Base-by-base conservation (phyloP, 371 early-diverging fungal species). In the Mucor saturninus region DNA sequence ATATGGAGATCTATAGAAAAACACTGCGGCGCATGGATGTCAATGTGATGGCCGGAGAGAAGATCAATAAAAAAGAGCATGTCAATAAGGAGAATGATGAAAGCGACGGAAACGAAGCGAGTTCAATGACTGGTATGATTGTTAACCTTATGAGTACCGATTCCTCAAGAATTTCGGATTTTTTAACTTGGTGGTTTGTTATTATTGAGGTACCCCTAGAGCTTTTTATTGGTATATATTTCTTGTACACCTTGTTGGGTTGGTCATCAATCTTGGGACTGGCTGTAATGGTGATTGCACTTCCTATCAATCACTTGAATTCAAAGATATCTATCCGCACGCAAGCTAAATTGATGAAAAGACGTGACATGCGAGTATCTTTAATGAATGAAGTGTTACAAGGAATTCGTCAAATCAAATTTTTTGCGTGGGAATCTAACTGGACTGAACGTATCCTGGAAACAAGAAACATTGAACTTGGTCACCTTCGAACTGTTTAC, bases 71-170 rank as follows among this genome's bases (percentile, higher is more conserved):
- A 42, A n/a, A n/a, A 42, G 69, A 51, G 61, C 54, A 42, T 10
- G n/a, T 14, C 9, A 37, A 64, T 0, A 30, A 40, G 13, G 56
- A 58, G 2, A 42, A 37, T 5, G 62, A 64, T 0, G 73, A 65
- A 26, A 57, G 64, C 13, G 53, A 59, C 2, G 21, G 13, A 3
- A 42, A 42, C 6, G 43, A 26, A 8, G 35, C 15, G 4, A 32
- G 48, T 7, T 74, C 84, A 14, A 72, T 74, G 4, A 73, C 82
- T 1, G 96, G 96, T 15, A 85, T 83, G 28, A 83, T 96, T 50
- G 89, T 91, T 64, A 96, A 92, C 69, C 64, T 97, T 57, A 89
- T 95, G 75, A 89, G 94, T 13, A 89, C 95, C 3, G 97, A 97
- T 65, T 68, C 89, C 5, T 77, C 81, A 40, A 84, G 92, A 45